phyloP scores from a whole-genome alignment of 2,329 filamentous ascomycete genomes.

The Penicillium sp. region DNA sequence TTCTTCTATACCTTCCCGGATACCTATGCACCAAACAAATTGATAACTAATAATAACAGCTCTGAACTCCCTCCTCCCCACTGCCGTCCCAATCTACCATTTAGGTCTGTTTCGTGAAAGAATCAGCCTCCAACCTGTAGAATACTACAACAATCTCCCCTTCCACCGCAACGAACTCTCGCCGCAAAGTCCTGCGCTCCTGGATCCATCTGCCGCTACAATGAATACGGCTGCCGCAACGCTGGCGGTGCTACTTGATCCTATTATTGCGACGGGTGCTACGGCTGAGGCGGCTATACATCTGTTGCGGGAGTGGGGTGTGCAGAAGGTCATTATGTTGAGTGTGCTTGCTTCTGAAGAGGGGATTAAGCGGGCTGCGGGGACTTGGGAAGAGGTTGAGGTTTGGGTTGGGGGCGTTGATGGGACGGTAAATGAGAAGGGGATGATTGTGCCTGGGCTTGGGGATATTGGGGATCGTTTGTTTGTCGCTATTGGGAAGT shows the following conservation, averaged over 20 bases:
- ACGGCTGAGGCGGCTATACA: constrained; percentile 89
- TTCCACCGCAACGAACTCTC: constrained; percentile 49
- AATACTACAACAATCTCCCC: constrained; percentile 98
- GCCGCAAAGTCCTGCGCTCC: constrained; percentile 27
- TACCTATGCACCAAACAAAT: too few species aligned
- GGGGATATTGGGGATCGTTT: constrained; percentile 89
- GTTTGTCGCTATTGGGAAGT: constrained; percentile 88
- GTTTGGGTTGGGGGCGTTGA: constrained; percentile 85
- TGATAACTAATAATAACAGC: constrained; percentile 48
- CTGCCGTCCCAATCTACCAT: constrained; percentile 81
- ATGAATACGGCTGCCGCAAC: constrained; percentile 49
- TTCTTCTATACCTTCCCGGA: neutral
- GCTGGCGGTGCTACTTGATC: constrained; percentile 83
- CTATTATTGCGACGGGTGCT: constrained; percentile 89
- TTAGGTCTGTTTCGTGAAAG: constrained; percentile 93
- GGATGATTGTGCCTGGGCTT: constrained; percentile 88
- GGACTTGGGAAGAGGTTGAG: constrained; percentile 66
- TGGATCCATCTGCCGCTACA: constrained; percentile 8
- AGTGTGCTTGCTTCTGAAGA: constrained; percentile 69
- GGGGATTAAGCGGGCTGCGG: constrained; percentile 70
- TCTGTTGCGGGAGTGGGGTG: constrained; percentile 86
- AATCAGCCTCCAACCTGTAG: constrained; percentile 80
- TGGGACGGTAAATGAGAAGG: constrained; percentile 65
- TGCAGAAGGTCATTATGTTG: constrained; percentile 74
- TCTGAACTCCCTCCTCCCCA: constrained; percentile 77